A percentile compares a stretch with the other conserved stretches of the same genome.
These are phyloP conservation scores for Aspergillus coremiiformis DNA, from an alignment of 495 filamentous ascomycete species.

Conservation along the genomic window DNA sequence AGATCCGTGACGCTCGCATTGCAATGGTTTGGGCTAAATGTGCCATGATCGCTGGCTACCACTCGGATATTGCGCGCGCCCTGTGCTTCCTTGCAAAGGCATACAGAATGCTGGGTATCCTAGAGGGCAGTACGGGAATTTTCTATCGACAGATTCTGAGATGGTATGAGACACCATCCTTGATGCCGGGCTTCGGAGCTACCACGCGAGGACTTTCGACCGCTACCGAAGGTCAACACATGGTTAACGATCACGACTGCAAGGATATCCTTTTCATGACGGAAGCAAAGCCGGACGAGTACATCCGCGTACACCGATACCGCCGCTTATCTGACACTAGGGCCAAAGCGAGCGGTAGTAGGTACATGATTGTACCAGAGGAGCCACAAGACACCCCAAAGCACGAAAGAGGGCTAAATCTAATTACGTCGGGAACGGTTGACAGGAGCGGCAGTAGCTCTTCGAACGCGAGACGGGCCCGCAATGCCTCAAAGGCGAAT, in stretches of 20 bases:
- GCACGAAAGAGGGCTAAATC: neutral
- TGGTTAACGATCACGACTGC: neutral
- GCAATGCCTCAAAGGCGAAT: neutral
- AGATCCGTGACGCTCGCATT: conserved; percentile 1
- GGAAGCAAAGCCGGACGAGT: neutral
- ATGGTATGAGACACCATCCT: neutral
- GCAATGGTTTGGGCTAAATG: conserved; percentile 9
- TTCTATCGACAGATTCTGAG: neutral
- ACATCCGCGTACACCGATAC: conserved; percentile 9
- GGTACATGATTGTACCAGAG: neutral
- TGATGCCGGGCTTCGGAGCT: conserved; percentile 11
- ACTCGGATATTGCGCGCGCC: conserved; percentile 14
- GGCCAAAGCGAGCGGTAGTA: neutral
- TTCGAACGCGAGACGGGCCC: neutral
- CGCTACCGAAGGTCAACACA: neutral
- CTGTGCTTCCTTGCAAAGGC: conserved; percentile 8
- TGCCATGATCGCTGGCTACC: conserved; percentile 11
- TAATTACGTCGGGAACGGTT: neutral
- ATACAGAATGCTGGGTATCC: neutral
- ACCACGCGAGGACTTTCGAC: conserved; percentile 6
- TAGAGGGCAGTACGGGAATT: neutral
- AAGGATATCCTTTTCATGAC: conserved; percentile 7
- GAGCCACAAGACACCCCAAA: neutral
- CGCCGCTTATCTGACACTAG: neutral
- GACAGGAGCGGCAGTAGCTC: neutral